Evolutionary conservation across 345 rosid species (phyloP), one percentile per base, ranked within the genome.

Genomic region (Turnera subulata): DNA sequence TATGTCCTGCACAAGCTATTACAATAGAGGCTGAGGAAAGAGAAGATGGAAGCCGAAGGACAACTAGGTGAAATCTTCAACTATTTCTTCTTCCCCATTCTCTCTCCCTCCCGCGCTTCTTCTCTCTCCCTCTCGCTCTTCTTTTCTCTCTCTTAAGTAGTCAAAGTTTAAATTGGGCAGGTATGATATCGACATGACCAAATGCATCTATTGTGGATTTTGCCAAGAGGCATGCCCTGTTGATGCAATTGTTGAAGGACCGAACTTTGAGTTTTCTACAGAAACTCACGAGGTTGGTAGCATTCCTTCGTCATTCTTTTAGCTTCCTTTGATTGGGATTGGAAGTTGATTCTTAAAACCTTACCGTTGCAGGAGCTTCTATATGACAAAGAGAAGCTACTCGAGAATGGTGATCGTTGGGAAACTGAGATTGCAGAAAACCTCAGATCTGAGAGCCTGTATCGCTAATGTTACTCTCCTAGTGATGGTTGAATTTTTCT

Each of bases 191-290:
- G 96, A 87, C 80, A 93, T 82, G 99, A 93, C 99, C 14, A 89
- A 93, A 58, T 89, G 99, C 78, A 93, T 89, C 72, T 93, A 93
- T 72, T 87, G 96, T 69, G 99, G 97, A 43, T 91, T 89, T 66
- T 93, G 97, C 90, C 96, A 89, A 82, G 97, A 89, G 77, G 97
- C 97, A 19, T 93, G 97, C 79, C 99, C 99, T 47, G 97, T 93
- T 59, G 97, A 89, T 71, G 99, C 99, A 65, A 89, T 89, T 61
- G 96, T 93, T 2, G 95, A 93, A 80, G 97, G 97, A 61, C 99
- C 97, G 48, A 87, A 87, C 84, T 89, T 93, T 13, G 97, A 93
- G 72, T 93, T 89, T 68, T 80, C 97, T 11, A 93, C 97, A 0
- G 97, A 93, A 79, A 89, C 99, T 59, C 99, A 87, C 5, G 96